These are phyloP conservation scores for Neurospora sp. DNA, from an alignment of 495 filamentous ascomycete genomes.

Conservation along the genomic window DNA sequence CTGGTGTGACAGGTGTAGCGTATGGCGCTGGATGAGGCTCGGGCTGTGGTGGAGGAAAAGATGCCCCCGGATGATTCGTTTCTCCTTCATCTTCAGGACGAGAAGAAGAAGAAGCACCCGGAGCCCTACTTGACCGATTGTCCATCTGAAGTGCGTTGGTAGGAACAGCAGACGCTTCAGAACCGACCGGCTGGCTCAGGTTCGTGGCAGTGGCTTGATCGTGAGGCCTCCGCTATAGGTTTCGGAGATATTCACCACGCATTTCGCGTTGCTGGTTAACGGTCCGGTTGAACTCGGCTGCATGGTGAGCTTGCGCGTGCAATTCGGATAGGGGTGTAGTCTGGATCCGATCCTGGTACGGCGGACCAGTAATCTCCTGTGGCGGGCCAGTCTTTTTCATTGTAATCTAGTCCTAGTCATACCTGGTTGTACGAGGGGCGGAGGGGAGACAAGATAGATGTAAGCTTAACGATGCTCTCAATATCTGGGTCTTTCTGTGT, in stretches of 20 bases:
- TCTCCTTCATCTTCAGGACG: not conserved
- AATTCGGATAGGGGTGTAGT: constrained; percentile 73
- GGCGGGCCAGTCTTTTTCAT: constrained; percentile 65
- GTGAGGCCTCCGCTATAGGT: constrained; percentile 66
- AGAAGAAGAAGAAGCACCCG: not conserved
- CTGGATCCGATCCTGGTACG: constrained; percentile 82
- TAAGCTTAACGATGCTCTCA: not conserved
- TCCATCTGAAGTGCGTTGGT: constrained; percentile 15
- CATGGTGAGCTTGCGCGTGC: constrained; percentile 75
- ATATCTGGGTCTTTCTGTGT: not conserved
- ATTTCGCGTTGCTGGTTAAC: constrained; percentile 64
- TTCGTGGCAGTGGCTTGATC: constrained; percentile 53
- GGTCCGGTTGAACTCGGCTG: constrained; percentile 81
- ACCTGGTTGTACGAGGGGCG: constrained; percentile 58
- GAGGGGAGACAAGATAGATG: constrained; percentile 28
- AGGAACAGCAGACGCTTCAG: constrained; percentile 30
- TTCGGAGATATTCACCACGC: constrained; percentile 65
- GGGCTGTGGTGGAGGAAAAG: not conserved
- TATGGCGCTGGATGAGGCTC: not conserved
- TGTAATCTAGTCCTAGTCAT: constrained; percentile 62
- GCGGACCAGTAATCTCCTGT: constrained; percentile 79
- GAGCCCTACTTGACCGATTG: not conserved
- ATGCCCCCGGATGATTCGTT: not conserved
- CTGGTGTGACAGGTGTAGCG: not conserved
- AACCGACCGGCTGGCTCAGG: constrained; percentile 35